Conservation (phyloP, 2,329 filamentous ascomycete genomes). For the Penicillium decumbens region DNA sequence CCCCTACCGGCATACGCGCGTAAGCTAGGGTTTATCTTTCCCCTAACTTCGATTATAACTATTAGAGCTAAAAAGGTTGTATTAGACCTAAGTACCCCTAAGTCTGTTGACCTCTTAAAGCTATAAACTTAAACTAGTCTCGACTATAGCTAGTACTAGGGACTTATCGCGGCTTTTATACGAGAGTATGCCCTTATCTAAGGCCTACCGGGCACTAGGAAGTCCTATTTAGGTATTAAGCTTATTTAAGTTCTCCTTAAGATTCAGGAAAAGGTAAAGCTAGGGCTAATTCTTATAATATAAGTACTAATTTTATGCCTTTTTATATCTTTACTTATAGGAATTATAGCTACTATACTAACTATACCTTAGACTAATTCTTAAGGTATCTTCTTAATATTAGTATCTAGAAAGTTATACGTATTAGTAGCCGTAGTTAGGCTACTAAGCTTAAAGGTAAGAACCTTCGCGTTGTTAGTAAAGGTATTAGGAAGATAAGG, state of each 20-base stretch:
- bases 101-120: constrained; percentile 1
- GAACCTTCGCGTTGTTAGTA: constrained; percentile 9
- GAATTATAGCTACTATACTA: constrained; percentile 52
- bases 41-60: constrained; percentile 1
- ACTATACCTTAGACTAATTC: constrained; percentile 62
- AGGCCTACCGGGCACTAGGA: constrained; percentile 14
- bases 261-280: neutral
- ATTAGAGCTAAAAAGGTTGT: neutral
- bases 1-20: constrained; percentile 6
- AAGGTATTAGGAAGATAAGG: neutral
- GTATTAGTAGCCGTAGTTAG: constrained; percentile 8
- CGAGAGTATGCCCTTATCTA: constrained; percentile 15
- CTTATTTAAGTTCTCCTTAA: constrained; percentile 6
- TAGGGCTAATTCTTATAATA: constrained; percentile 2
- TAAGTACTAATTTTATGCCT: neutral
- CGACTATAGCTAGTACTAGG: constrained; percentile 9
- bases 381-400: constrained; percentile 58
- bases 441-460: constrained; percentile 6
- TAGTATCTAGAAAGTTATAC: constrained; percentile 45
- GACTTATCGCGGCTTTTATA: constrained; percentile 11
- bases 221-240: constrained; percentile 9
- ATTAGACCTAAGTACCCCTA: constrained; percentile 2
- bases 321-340: neutral
- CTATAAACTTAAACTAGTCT: constrained; percentile 7
- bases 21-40: constrained; percentile 5